Conservation (phyloP, 2,329 filamentous ascomycete species). For the Rutstroemia sydowiana region DNA sequence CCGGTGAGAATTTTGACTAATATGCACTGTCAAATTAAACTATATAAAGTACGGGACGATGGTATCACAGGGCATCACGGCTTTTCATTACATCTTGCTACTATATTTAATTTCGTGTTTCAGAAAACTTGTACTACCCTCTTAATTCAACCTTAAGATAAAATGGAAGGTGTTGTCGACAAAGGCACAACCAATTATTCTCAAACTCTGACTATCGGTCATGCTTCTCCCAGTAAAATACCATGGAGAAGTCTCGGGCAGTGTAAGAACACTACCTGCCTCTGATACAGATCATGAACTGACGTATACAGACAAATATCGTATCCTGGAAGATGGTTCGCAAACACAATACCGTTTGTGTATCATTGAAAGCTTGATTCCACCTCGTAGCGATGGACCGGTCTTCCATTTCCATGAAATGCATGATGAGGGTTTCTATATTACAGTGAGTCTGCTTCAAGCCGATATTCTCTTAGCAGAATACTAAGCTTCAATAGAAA, state of each 20-base stretch:
- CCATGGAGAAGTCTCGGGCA: background rate
- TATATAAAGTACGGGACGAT: too few species aligned
- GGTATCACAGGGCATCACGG: too few species aligned
- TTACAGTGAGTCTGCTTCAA: background rate
- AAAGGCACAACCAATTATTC: background rate
- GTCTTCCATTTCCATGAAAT: constrained; percentile 1
- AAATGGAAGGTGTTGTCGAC: background rate
- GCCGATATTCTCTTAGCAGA: too few species aligned
- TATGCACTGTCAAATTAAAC: too few species aligned
- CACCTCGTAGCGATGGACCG: background rate
- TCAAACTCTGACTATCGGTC: background rate
- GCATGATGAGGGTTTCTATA: background rate
- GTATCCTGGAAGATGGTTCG: background rate
- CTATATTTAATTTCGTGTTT: too few species aligned
- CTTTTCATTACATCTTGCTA: too few species aligned
- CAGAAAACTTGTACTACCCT: background rate
- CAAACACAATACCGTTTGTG: background rate
- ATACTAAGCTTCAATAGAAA: background rate
- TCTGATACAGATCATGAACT: background rate
- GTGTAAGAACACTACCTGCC: background rate
- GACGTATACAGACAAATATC: background rate
- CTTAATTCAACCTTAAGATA: background rate
- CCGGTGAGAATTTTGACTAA: too few species aligned
- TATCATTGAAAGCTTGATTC: background rate
- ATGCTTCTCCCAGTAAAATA: background rate